Evolutionary conservation across 768 basidiomycete genomes (phyloP).

Genomic region (Hericium coralloides): DNA sequence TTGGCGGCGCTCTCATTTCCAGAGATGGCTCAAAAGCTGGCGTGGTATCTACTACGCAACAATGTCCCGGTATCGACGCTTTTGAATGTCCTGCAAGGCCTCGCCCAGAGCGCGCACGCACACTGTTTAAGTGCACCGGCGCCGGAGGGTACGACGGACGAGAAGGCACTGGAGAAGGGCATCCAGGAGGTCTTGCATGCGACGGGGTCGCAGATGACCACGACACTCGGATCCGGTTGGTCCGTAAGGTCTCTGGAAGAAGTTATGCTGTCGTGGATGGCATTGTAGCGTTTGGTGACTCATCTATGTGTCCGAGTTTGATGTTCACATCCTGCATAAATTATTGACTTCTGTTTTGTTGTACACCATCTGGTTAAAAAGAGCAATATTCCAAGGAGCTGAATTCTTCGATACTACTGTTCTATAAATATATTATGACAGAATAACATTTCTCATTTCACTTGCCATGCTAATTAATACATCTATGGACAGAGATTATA

Average conservation of each 20-base stretch:
- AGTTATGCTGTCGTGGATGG: constrained; percentile 49
- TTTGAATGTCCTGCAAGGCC: constrained; percentile 48
- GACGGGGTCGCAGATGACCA: constrained; percentile 75
- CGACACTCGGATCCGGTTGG: constrained; percentile 65
- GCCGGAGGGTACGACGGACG: constrained; percentile 40
- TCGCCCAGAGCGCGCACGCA: constrained; percentile 53
- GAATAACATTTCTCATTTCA: too few relatives aligned
- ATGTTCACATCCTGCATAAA: too few relatives aligned
- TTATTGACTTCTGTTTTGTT: too few relatives aligned
- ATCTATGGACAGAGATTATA: too few relatives aligned
- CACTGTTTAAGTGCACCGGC: constrained; percentile 42
- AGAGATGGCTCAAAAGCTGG: constrained; percentile 32
- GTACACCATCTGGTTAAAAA: too few relatives aligned
- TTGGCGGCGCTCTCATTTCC: constrained; percentile 16
- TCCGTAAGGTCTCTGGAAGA: constrained; percentile 61
- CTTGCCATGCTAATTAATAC: too few relatives aligned
- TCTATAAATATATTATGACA: too few relatives aligned
- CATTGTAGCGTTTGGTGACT: not conserved
- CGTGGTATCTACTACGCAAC: constrained; percentile 66
- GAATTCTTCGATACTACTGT: too few relatives aligned
- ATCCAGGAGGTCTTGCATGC: constrained; percentile 84
- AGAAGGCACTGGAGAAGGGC: constrained; percentile 34
- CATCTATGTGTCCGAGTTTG: too few relatives aligned
- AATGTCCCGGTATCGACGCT: constrained; percentile 63
- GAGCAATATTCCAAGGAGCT: too few relatives aligned